Evolutionary conservation across 169 alveolate species (phyloP).

Genomic region (Eimeria tenella): DNA sequence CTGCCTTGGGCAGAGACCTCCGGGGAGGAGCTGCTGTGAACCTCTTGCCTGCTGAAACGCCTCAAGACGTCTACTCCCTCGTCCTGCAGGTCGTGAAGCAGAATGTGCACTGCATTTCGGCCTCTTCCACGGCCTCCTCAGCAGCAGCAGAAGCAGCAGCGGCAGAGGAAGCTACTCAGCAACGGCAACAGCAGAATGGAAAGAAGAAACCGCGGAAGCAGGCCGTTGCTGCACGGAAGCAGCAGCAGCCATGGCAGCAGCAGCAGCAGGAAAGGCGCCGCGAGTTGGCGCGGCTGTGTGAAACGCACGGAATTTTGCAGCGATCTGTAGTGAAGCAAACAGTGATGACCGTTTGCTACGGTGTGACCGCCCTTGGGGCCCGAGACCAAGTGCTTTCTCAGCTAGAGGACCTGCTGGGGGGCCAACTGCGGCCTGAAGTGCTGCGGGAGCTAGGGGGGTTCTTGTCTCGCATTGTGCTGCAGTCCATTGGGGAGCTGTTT

Average conservation of each 20-base stretch:
- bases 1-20: conserved; percentile 96
- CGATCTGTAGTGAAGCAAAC: conserved; percentile 98
- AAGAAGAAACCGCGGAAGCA: background rate
- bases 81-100: conserved; percentile 84
- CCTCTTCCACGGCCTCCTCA: background rate
- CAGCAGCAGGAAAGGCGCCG: conserved; percentile 62
- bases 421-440: conserved; percentile 76
- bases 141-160: background rate
- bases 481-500: conserved; percentile 95
- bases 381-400: conserved; percentile 89
- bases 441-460: conserved; percentile 85
- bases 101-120: conserved; percentile 60
- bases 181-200: background rate
- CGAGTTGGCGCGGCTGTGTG: conserved; percentile 28
- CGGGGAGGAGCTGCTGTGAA: conserved; percentile 97
- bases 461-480: conserved; percentile 93
- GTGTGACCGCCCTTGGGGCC: conserved; percentile 95
- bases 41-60: conserved; percentile 92
- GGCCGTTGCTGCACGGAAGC: conserved; percentile 1
- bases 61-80: conserved; percentile 97
- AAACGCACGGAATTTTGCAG: conserved; percentile 83
- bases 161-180: background rate
- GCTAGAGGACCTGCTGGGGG: conserved; percentile 86
- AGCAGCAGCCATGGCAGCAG: background rate
- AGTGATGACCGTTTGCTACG: conserved; percentile 99